A percentile compares a stretch with the other conserved stretches of the same genome.
Evolutionary conservation across 2,329 filamentous ascomycete genomes (phyloP).

Genomic region (Diplodia intermedia): DNA sequence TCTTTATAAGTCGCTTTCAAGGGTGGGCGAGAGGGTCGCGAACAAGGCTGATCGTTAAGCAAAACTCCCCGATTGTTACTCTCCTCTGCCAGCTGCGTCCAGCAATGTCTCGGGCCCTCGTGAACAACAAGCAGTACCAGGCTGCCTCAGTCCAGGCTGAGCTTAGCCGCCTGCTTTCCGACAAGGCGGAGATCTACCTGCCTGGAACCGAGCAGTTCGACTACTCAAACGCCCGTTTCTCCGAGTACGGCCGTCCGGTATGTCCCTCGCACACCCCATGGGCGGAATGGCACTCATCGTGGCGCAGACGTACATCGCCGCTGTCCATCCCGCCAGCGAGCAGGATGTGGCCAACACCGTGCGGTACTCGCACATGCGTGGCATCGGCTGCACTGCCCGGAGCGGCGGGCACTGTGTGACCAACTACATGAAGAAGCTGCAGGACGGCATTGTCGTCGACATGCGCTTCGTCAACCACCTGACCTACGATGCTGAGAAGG

Average conservation of each 20-base stretch:
- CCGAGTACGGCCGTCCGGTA: neutral
- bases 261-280: neutral
- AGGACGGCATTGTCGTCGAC: neutral
- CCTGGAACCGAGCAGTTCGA: neutral
- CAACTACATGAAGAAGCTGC: neutral
- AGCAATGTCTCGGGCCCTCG: neutral
- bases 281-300: neutral
- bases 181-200: neutral
- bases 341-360: neutral
- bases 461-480: neutral
- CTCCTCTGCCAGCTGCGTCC: neutral
- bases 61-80: neutral
- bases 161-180: neutral
- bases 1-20: neutral
- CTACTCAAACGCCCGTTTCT: neutral
- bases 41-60: neutral
- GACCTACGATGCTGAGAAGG: neutral
- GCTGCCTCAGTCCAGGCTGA: conserved; percentile 1
- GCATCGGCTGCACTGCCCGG: neutral
- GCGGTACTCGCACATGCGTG: conserved; percentile 8
- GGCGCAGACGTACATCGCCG: conserved; percentile 8
- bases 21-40: neutral
- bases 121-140: conserved; percentile 2
- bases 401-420: neutral
- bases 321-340: neutral